These are phyloP conservation scores for Lophium mytilinum DNA, from an alignment of 495 filamentous ascomycete species.

Conservation along the genomic window DNA sequence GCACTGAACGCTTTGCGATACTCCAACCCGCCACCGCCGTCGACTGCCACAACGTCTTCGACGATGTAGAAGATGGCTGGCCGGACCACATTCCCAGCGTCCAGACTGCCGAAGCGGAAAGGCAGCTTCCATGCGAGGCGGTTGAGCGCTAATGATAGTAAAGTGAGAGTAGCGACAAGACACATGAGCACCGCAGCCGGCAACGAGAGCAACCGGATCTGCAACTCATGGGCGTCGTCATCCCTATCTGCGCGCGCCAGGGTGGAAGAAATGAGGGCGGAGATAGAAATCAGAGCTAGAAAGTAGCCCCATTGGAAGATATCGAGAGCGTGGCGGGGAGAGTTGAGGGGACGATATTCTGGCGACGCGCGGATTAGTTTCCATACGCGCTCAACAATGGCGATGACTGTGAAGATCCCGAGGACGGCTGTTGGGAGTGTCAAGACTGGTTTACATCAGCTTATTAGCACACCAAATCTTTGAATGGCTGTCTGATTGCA, in stretches of 20 bases:
- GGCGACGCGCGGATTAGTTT: too few relatives aligned
- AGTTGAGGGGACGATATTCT: too few relatives aligned
- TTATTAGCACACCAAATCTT: too few relatives aligned
- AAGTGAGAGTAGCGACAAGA: too few relatives aligned
- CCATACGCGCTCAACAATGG: too few relatives aligned
- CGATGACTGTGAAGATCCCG: too few relatives aligned
- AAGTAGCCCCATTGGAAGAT: background rate
- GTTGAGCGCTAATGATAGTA: too few relatives aligned
- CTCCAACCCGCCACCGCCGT: background rate
- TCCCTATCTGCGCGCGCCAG: background rate
- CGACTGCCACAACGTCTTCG: background rate
- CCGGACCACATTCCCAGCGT: background rate
- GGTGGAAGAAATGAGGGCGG: background rate
- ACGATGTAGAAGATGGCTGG: background rate
- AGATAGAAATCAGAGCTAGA: background rate
- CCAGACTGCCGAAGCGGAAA: background rate
- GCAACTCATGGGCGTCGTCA: background rate
- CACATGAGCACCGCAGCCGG: background rate
- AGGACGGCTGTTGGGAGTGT: too few relatives aligned
- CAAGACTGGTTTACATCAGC: too few relatives aligned
- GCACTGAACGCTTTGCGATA: background rate
- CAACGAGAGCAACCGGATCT: background rate
- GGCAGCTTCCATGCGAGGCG: background rate
- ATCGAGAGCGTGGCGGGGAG: too few relatives aligned
- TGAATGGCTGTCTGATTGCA: too few relatives aligned